phyloP scores from a whole-genome alignment of 164 flowering plant species.

The Tetracentron sinense region DNA sequence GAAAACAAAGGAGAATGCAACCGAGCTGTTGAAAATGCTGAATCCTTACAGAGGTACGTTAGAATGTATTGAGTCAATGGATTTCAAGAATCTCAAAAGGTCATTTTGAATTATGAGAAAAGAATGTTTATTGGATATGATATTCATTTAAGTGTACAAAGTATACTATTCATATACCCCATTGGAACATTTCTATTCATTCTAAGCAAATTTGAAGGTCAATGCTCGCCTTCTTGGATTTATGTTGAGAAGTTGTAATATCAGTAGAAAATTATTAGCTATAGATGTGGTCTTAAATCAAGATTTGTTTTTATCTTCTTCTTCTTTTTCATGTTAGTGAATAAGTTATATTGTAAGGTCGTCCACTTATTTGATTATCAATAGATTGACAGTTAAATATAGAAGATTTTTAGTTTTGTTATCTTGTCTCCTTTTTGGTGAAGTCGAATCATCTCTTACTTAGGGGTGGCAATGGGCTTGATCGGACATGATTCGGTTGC shows the following conservation, averaged over 20 bases:
- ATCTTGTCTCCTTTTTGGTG: no score
- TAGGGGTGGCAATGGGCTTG: no score
- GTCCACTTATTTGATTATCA: no score
- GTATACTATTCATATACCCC: neutral
- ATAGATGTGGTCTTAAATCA: no score
- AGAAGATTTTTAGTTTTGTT: no score
- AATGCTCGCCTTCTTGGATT: neutral
- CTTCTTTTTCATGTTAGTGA: no score
- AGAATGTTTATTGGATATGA: neutral
- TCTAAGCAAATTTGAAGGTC: neutral
- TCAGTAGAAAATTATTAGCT: no score
- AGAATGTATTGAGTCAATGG: constrained; percentile 69
- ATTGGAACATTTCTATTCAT: neutral
- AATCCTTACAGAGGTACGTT: constrained; percentile 41
- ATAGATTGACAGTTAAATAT: no score
- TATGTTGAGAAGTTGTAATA: neutral
- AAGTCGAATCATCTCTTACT: no score
- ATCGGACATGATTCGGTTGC: no score
- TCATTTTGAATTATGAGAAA: constrained; percentile 31
- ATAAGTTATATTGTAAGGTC: no score
- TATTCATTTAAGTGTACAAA: neutral
- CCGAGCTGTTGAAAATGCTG: constrained; percentile 69
- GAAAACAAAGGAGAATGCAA: constrained; percentile 62
- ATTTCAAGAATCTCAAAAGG: constrained; percentile 63
- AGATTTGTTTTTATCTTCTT: no score